Evolutionary conservation across 106 monocot species (phyloP).

Genomic region (Allium sativum): DNA sequence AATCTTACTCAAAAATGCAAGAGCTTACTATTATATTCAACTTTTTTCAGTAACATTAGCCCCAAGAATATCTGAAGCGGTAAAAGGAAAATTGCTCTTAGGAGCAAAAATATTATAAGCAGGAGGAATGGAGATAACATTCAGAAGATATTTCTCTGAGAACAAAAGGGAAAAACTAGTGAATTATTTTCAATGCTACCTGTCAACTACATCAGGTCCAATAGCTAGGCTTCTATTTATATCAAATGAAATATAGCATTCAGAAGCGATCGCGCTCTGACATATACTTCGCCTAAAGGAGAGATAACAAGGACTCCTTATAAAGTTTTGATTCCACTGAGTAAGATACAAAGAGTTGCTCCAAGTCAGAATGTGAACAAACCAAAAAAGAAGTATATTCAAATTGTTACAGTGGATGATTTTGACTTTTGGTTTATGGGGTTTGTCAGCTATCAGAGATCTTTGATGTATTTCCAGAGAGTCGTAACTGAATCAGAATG

Average conservation of each 20-base stretch:
- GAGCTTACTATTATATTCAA: too few species aligned
- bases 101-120: neutral
- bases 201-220: slow-evolving; percentile 28
- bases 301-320: slow-evolving; percentile 12
- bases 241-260: slow-evolving; percentile 28
- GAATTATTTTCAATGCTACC: slow-evolving; percentile 22
- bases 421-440: neutral
- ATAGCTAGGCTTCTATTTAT: slow-evolving; percentile 23
- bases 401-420: slow-evolving; percentile 34
- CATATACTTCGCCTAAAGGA: slow-evolving; percentile 18
- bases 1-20: too few species aligned
- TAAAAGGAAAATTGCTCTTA: neutral
- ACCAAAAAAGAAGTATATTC: slow-evolving; percentile 49
- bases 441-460: neutral
- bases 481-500: neutral
- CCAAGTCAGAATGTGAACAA: slow-evolving; percentile 29
- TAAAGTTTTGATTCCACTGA: slow-evolving; percentile 9
- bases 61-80: too few species aligned
- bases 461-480: neutral
- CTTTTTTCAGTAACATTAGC: too few species aligned
- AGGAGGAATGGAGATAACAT: slow-evolving; percentile 20
- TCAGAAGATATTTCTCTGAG: slow-evolving; percentile 17
- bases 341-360: slow-evolving; percentile 26
- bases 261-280: slow-evolving; percentile 12
- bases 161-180: slow-evolving; percentile 28